These are phyloP conservation scores for Plasmopara halstedii DNA, from an alignment of 352 stramenopile genomes.

Conservation along the genomic window DNA sequence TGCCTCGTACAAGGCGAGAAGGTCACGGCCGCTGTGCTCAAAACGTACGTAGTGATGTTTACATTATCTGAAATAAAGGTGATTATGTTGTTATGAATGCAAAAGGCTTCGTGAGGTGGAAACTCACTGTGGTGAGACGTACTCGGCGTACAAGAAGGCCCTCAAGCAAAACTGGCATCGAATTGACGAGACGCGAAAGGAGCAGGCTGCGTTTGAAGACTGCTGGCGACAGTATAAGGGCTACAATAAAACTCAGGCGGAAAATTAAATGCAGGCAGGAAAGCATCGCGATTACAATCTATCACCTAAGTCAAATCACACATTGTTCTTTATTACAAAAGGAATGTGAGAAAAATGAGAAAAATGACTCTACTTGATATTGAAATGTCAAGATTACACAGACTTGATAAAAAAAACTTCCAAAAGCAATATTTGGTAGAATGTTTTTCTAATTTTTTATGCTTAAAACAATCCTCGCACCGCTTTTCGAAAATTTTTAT, in stretches of 20 bases:
- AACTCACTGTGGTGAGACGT: slow-evolving; percentile 78
- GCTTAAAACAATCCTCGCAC: too few relatives aligned
- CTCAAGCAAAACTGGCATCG: slow-evolving; percentile 87
- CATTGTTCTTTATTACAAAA: too few relatives aligned
- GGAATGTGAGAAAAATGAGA: too few relatives aligned
- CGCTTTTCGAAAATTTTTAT: too few relatives aligned
- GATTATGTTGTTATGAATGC: slow-evolving; percentile 4
- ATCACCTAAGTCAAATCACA: background rate
- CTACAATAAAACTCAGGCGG: slow-evolving; percentile 24
- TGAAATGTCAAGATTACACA: too few relatives aligned
- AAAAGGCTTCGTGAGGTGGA: slow-evolving; percentile 69
- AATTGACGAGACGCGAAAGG: slow-evolving; percentile 78
- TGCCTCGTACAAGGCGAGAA: slow-evolving; percentile 83
- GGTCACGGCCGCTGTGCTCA: slow-evolving; percentile 80
- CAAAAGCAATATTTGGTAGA: too few relatives aligned
- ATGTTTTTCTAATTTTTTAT: too few relatives aligned
- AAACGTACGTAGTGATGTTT: slow-evolving; percentile 48
- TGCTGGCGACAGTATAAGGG: slow-evolving; percentile 83
- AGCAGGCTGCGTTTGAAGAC: slow-evolving; percentile 75
- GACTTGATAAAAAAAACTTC: too few relatives aligned
- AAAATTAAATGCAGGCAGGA: slow-evolving; percentile 19
- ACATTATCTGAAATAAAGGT: background rate
- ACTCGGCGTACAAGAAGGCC: slow-evolving; percentile 81
- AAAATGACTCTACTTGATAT: too few relatives aligned
- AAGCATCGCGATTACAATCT: slow-evolving; percentile 6